These are phyloP conservation scores for Boletellus ananas DNA, from an alignment of 768 basidiomycete species.

Conservation along the genomic window DNA sequence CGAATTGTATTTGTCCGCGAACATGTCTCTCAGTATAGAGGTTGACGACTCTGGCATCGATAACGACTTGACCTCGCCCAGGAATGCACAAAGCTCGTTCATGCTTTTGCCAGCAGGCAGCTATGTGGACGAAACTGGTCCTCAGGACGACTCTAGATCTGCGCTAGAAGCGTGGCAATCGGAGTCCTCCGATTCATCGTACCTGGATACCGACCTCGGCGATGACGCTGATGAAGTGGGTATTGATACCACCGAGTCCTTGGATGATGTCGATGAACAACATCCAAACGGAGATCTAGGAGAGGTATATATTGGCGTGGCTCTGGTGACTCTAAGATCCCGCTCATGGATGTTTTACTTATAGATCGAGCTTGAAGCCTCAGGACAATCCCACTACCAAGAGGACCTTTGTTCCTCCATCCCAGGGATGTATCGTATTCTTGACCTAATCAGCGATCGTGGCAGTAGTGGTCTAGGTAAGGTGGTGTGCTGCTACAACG, in stretches of 20 bases:
- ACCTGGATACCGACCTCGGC: constrained; percentile 14
- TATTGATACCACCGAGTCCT: constrained; percentile 7
- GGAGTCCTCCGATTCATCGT: constrained; percentile 19
- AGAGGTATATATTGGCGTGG: constrained; percentile 7
- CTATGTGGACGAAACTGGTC: background rate
- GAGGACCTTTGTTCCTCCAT: constrained; percentile 31
- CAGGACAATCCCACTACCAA: constrained; percentile 9
- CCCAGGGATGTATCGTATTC: constrained; percentile 46
- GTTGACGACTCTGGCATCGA: constrained; percentile 8
- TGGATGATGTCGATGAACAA: constrained; percentile 12
- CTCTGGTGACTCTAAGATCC: background rate
- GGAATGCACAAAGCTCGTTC: constrained; percentile 9
- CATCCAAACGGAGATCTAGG: constrained; percentile 8
- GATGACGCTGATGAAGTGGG: constrained; percentile 15
- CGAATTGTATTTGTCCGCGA: background rate
- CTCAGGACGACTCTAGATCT: background rate
- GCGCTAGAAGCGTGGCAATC: constrained; percentile 12
- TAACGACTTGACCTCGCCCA: constrained; percentile 1
- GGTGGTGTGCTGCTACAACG: background rate
- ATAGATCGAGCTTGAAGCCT: constrained; percentile 18
- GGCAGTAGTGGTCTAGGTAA: constrained; percentile 51
- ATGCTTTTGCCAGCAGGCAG: constrained; percentile 7
- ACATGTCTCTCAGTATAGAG: constrained; percentile 19
- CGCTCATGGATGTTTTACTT: background rate
- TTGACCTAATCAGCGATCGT: constrained; percentile 51